Evolutionary conservation across 2,329 filamentous ascomycete species (phyloP).

Genomic region (Ophiobolus disseminans): DNA sequence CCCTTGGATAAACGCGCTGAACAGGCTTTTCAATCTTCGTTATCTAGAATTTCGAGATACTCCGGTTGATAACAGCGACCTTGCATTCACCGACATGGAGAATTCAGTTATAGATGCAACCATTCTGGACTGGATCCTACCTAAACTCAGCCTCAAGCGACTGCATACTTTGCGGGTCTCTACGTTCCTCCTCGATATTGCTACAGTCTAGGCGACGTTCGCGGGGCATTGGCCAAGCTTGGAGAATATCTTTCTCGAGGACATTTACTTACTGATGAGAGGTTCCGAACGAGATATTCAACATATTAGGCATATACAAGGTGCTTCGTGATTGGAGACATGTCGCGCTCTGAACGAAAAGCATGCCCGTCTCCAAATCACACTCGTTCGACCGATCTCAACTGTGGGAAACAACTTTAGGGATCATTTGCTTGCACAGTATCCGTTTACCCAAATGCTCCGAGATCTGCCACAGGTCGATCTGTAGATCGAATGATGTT

Average conservation of each 20-base stretch:
- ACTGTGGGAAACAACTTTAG: conserved; percentile 4
- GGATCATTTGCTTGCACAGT: conserved; percentile 1
- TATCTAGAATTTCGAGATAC: conserved; percentile 12
- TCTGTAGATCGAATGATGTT: not conserved
- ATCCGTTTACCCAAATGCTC: conserved; percentile 6
- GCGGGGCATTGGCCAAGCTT: conserved; percentile 5
- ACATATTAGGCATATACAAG: conserved; percentile 8
- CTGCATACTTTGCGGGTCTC: conserved; percentile 6
- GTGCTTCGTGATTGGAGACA: conserved; percentile 6
- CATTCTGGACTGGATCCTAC: conserved; percentile 16
- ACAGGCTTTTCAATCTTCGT: not conserved
- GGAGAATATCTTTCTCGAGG: conserved; percentile 1
- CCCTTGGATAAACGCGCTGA: conserved; percentile 12
- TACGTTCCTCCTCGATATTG: conserved; percentile 10
- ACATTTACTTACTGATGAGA: conserved; percentile 10
- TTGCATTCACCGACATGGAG: conserved; percentile 7
- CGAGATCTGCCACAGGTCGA: not conserved
- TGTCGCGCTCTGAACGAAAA: conserved; percentile 3
- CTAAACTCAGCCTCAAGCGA: not conserved
- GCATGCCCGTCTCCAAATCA: conserved; percentile 1
- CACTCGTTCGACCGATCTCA: conserved; percentile 4
- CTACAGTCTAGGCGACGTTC: conserved; percentile 3
- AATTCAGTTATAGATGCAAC: conserved; percentile 7
- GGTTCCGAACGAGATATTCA: not conserved
- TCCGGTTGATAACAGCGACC: not conserved